Evolutionary conservation across 2,329 filamentous ascomycete genomes (phyloP), one percentile per base, ranked within the genome.

Genomic region (Ophiognomonia clavigignenti-juglandacearum): DNA sequence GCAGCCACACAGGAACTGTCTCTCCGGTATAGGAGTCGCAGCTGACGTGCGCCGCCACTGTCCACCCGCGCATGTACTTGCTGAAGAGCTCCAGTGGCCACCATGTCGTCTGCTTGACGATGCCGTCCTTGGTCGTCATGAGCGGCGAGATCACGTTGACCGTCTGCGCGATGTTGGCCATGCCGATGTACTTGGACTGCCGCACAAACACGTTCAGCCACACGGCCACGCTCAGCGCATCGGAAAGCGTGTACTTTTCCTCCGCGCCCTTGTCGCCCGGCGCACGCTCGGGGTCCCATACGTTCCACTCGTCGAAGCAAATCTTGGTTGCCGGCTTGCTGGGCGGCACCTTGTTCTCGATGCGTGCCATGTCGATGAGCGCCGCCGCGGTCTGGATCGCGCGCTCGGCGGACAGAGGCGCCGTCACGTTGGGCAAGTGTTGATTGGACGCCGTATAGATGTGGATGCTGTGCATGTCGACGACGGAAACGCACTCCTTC

Each of bases 221-320:
- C 18, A 86, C 75, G 3, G 77, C 78, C 0, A 90, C 85, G n/a
- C 85, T 86, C 14, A 90, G 71, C 2, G 84, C 85, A 55, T 90
- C 86, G 0, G 83, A 87, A 7, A 90, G 74, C 0, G 82, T 88
- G 67, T 90, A 88, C 57, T 65, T 69, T 61, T 90, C 85, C 64
- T 90, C 86, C 6, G 83, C 86, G 14, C 86, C 86, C 51, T 77
- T 63, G 56, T 85, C 80, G 14, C 86, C 86, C 0, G 83, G 83
- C 0, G 86, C 85, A 8, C 85, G 78, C 44, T 74, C 71, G 1
- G 85, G 83, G 56, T 88, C 85, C 86, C 86, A 91, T 8, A 90
- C 85, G 61, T 90, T 91, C 86, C 86, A 90, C 64, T 90, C 86
- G 61, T 91, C 86, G 60, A 90, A 90, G 71, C 86, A 90, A 61